Evolutionary conservation across 495 filamentous ascomycete species (phyloP).

Genomic region (Xylaria telfairii): DNA sequence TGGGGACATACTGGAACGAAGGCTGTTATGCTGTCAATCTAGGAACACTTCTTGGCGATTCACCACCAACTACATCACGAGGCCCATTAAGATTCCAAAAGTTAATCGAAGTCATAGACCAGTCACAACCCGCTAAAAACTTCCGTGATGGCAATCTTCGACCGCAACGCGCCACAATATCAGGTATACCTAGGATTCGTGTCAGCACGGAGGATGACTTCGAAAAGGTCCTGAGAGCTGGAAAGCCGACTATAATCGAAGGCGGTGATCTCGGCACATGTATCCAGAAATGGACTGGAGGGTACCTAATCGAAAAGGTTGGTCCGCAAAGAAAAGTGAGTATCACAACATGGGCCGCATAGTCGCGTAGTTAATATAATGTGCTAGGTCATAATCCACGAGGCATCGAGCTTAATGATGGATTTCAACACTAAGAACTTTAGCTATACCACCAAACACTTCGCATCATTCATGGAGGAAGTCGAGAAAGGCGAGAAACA

Average conservation of each 20-base stretch:
- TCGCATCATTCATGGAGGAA: slow-evolving; percentile 71
- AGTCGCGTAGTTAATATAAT: slow-evolving; percentile 29
- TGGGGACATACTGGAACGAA: slow-evolving; percentile 78
- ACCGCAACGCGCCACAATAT: slow-evolving; percentile 21
- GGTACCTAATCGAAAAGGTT: slow-evolving; percentile 69
- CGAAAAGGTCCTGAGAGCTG: slow-evolving; percentile 58
- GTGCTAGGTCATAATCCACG: slow-evolving; percentile 74
- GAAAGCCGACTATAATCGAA: slow-evolving; percentile 71
- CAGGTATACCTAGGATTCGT: slow-evolving; percentile 54
- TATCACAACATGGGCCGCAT: slow-evolving; percentile 20
- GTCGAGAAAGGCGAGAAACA: slow-evolving; percentile 64
- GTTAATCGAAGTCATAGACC: slow-evolving; percentile 31
- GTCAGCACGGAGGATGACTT: slow-evolving; percentile 64
- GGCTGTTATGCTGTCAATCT: slow-evolving; percentile 50
- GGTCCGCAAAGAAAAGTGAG: slow-evolving; percentile 68
- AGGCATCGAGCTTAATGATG: slow-evolving; percentile 68
- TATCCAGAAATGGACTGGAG: slow-evolving; percentile 67
- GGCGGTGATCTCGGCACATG: slow-evolving; percentile 71
- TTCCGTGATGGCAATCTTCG: not conserved
- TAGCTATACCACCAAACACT: slow-evolving; percentile 69
- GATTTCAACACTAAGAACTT: slow-evolving; percentile 87
- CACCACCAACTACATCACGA: not conserved
- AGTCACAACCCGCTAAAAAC: not conserved
- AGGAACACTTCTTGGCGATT: not conserved
- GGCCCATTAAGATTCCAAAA: slow-evolving; percentile 27